Percentiles rank a stretch among this genome's conserved stretches.
These are phyloP conservation scores for Chrysosporium queenslandicum DNA, from an alignment of 2,329 filamentous ascomycete species.

Conservation along the genomic window DNA sequence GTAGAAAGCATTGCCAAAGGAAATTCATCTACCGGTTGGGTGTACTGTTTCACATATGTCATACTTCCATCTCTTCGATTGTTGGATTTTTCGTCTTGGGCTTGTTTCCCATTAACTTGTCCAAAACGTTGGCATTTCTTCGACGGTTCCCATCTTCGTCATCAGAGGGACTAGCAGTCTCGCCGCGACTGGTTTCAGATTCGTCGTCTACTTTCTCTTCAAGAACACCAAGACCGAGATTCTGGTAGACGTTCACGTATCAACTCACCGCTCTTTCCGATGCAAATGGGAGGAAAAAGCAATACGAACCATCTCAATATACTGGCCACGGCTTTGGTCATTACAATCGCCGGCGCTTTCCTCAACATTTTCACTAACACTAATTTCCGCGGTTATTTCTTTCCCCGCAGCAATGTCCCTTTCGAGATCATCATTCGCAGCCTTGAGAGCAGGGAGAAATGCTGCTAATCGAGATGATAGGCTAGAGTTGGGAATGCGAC, in stretches of 20 bases:
- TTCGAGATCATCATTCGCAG: conserved; percentile 36
- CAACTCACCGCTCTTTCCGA: conserved; percentile 6
- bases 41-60: too few species aligned
- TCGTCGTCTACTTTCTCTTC: conserved; percentile 30
- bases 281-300: background rate
- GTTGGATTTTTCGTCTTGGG: conserved; percentile 26
- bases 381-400: conserved; percentile 13
- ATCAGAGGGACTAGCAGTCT: conserved; percentile 12
- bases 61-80: conserved; percentile 29
- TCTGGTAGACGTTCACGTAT: conserved; percentile 21
- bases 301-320: conserved; percentile 19
- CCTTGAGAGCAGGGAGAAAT: conserved; percentile 36
- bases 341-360: conserved; percentile 6
- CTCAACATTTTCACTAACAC: conserved; percentile 1
- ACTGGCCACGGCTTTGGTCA: conserved; percentile 10
- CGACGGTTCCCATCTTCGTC: conserved; percentile 5
- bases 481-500: conserved; percentile 22
- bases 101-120: conserved; percentile 31
- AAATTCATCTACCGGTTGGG: too few species aligned
- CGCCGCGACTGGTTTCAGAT: conserved; percentile 12
- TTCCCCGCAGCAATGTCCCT: conserved; percentile 29
- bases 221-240: conserved; percentile 38
- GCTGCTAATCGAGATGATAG: conserved; percentile 31
- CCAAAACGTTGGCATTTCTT: conserved; percentile 26
- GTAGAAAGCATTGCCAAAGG: too few species aligned